Base-by-base conservation (phyloP, 164 flowering plant genomes). In the Piper longum region DNA sequence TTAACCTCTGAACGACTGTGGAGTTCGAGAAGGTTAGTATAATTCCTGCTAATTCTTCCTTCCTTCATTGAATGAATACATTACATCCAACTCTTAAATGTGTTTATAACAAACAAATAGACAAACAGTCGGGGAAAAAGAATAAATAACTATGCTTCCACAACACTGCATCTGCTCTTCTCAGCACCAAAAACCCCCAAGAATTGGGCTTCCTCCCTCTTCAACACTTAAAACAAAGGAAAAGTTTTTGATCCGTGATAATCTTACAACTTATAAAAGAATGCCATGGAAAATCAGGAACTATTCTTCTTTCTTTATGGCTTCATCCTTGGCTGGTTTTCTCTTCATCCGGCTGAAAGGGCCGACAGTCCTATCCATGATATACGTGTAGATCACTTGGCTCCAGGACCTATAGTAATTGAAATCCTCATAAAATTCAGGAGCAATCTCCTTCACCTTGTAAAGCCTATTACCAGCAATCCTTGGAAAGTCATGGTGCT, bases 401-500 rank as follows among this genome's bases (percentile, higher is more conserved):
- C 91, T 86, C 98, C 98, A 92, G 36, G 98, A 89, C 55, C 71
- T 80, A 52, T 89, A 86, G 0, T 88, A 80, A 8, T 78, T 78
- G 58, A 92, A 75, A 16, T 62, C 69, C 17, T 86, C 77, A 41
- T 92, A 92, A 61, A 78, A 92, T 55, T 92, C 98, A 0, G 96
- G 96, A 11, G 96, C 98, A 64, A 89, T 89, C 78, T 88, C 93
- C 81, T 76, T 86, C 77, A 92, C 93, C 81, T 85, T 92, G 74
- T 88, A 74, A 54, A 92, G 98, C 85, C 82, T 92, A 76, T 56
- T 69, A 39, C 98, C 98, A 3, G 96, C 83, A 60, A 92, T 89
- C 67, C 96, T 83, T 0, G 98, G 98, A 73, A 92, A 92, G 72
- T 92, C 98, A 75, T 92, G 98, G 81, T 92, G 98, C 79, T 92